These are phyloP conservation scores for Cordyceps tenuipes DNA, from an alignment of 2,329 filamentous ascomycete species.

Conservation along the genomic window DNA sequence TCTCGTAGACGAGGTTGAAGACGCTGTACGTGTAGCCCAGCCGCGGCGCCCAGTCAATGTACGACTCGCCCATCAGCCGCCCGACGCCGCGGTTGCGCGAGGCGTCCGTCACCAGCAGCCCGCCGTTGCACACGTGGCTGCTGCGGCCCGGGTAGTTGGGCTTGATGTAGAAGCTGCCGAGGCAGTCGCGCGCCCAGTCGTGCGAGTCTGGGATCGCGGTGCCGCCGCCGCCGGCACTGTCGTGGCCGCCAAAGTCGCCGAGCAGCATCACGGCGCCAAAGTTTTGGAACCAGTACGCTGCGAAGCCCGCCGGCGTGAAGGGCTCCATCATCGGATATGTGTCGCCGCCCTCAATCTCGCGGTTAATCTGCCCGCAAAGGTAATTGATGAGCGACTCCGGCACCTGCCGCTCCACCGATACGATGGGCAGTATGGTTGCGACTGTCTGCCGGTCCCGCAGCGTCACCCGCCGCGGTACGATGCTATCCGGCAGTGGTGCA, in stretches of 20 bases:
- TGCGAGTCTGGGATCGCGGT: slow-evolving; percentile 44
- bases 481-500: slow-evolving; percentile 54
- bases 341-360: slow-evolving; percentile 85
- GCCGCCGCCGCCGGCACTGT: slow-evolving; percentile 42
- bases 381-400: slow-evolving; percentile 67
- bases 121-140: slow-evolving; percentile 84
- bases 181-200: slow-evolving; percentile 73
- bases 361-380: slow-evolving; percentile 75
- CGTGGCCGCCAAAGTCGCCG: slow-evolving; percentile 57
- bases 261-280: slow-evolving; percentile 84
- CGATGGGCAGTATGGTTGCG: slow-evolving; percentile 77
- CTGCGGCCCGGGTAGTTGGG: slow-evolving; percentile 87
- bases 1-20: slow-evolving; percentile 92
- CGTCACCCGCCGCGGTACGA: slow-evolving; percentile 68
- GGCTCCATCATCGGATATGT: slow-evolving; percentile 83
- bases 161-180: slow-evolving; percentile 91
- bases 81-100: slow-evolving; percentile 67
- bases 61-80: slow-evolving; percentile 66
- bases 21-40: slow-evolving; percentile 86
- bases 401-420: slow-evolving; percentile 60
- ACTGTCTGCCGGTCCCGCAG: slow-evolving; percentile 76
- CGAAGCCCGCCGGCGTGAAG: slow-evolving; percentile 66
- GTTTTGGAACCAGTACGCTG: slow-evolving; percentile 82
- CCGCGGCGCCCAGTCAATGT: slow-evolving; percentile 70
- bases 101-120: slow-evolving; percentile 66